Evolutionary conservation across 2,329 filamentous ascomycete genomes (phyloP), one percentile per base, ranked within the genome.

Genomic region (Fusarium lyarnte): DNA sequence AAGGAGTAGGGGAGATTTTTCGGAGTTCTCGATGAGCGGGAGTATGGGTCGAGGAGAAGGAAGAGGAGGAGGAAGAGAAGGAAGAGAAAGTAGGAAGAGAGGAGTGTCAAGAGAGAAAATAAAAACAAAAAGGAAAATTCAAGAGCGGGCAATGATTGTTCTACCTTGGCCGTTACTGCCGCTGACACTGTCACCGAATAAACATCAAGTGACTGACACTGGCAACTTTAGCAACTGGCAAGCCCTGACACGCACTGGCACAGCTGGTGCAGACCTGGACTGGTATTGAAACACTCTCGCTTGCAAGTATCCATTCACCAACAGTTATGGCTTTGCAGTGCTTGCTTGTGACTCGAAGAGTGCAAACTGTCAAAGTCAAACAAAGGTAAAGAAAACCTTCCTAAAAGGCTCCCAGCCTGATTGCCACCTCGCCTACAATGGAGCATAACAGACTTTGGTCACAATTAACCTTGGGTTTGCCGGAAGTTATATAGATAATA

Each of bases 201-300:
- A 51, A 51, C 17, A 51, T 51, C 11, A 25, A 51, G 47, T 33
- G 33, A 35, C 42, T 29, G 23, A 8, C 54, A 53, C 46, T 41
- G 46, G 21, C 60, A 61, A 55, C 42, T 23, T 49, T 33, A 51
- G 47, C 17, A 35, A 62, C 57, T 58, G 51, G 29, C 49, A 51
- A 27, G 43, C 58, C 46, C 35, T 66, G 38, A 14, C 51, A 58
- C 36, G n/a, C 57, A 62, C 42, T 66, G 55, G 25, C 43, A 64
- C 38, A 63, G 47, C 29, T 53, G 52, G 14, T 58, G 42, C 41
- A 55, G 51, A 46, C 29, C 11, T 45, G 55, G 25, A 39, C 55
- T 54, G 57, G 38, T 70, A 41, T 58, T 39, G 39, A 63, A 25
- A 46, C 25, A 38, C 23, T 53, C 23, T 53, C 49, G 31, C 49